phyloP scores from a whole-genome alignment of 768 basidiomycete genomes.

The Leccinum variicolor region DNA sequence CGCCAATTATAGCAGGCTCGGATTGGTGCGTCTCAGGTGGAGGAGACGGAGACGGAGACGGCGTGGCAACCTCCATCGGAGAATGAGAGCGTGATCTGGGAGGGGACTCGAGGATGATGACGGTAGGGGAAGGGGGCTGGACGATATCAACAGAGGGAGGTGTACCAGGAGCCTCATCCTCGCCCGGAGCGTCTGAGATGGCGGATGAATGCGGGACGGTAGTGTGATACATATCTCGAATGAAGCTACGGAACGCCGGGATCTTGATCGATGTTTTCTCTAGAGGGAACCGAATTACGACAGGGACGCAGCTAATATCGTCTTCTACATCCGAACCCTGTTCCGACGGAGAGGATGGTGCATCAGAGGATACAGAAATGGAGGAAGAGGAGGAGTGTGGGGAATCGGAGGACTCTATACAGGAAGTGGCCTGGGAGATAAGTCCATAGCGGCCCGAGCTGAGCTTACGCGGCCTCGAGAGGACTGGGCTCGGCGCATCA shows the following conservation, averaged over 20 bases:
- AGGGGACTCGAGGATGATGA: constrained; percentile 14
- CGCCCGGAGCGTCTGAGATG: constrained; percentile 9
- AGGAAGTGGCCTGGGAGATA: constrained; percentile 29
- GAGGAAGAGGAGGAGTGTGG: constrained; percentile 35
- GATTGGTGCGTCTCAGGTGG: constrained; percentile 15
- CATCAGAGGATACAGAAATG: constrained; percentile 37
- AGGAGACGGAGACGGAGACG: constrained; percentile 33
- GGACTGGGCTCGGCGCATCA: constrained; percentile 30
- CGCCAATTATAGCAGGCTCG: constrained; percentile 42
- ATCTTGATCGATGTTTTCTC: constrained; percentile 26
- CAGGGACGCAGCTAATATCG: constrained; percentile 24
- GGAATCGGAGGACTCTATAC: constrained; percentile 28
- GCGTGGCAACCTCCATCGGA: constrained; percentile 47
- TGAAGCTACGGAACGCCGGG: constrained; percentile 30
- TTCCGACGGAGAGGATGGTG: constrained; percentile 29
- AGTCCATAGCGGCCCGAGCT: constrained; percentile 65
- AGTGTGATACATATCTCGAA: constrained; percentile 25
- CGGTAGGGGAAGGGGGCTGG: constrained; percentile 16
- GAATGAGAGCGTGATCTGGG: constrained; percentile 39
- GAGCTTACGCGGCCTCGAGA: constrained; percentile 29
- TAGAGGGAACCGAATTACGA: constrained; percentile 13
- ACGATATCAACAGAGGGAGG: background rate
- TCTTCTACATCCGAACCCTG: constrained; percentile 58
- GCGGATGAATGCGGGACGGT: constrained; percentile 7
- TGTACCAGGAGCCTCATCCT: constrained; percentile 7